Percentiles rank a stretch among this genome's conserved stretches.
These are phyloP conservation scores for Dictyostelium purpureum DNA, from an alignment of 78 protist species.

Conservation along the genomic window DNA sequence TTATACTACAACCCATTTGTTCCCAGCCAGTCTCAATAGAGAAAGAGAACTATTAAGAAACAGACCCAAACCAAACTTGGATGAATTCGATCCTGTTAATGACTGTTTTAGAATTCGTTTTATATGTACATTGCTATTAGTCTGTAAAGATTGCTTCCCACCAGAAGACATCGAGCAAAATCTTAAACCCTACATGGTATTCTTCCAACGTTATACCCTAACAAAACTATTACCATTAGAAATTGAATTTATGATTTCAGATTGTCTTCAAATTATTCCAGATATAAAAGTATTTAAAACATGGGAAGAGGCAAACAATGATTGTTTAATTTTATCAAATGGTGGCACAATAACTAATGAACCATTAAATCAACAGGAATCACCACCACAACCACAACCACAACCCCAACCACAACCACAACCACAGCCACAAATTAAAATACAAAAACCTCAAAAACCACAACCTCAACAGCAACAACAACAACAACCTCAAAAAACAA, in stretches of 20 bases:
- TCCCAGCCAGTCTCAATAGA: slow-evolving; percentile 3
- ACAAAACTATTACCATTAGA: slow-evolving; percentile 40
- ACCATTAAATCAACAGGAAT: neutral
- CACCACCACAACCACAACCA: neutral
- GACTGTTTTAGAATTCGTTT: slow-evolving; percentile 59
- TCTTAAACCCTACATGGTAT: slow-evolving; percentile 23
- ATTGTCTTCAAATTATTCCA: slow-evolving; percentile 44
- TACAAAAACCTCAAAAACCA: neutral
- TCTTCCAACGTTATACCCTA: slow-evolving; percentile 53
- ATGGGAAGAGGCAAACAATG: slow-evolving; percentile 70
- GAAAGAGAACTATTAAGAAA: slow-evolving; percentile 32
- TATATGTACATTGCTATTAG: slow-evolving; percentile 22
- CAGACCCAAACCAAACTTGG: slow-evolving; percentile 30
- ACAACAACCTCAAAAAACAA: neutral
- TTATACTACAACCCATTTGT: slow-evolving; percentile 10
- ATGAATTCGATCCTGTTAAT: slow-evolving; percentile 65
- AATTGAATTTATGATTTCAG: slow-evolving; percentile 60
- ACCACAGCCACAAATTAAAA: neutral
- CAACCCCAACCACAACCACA: neutral
- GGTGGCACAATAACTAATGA: neutral
- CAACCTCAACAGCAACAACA: neutral
- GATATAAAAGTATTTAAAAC: slow-evolving; percentile 19
- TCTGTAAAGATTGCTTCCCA: slow-evolving; percentile 69
- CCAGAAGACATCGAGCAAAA: slow-evolving; percentile 10
- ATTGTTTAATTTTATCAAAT: slow-evolving; percentile 32